phyloP scores from a whole-genome alignment of 2,329 filamentous ascomycete genomes.

The Penicillium polonicum region DNA sequence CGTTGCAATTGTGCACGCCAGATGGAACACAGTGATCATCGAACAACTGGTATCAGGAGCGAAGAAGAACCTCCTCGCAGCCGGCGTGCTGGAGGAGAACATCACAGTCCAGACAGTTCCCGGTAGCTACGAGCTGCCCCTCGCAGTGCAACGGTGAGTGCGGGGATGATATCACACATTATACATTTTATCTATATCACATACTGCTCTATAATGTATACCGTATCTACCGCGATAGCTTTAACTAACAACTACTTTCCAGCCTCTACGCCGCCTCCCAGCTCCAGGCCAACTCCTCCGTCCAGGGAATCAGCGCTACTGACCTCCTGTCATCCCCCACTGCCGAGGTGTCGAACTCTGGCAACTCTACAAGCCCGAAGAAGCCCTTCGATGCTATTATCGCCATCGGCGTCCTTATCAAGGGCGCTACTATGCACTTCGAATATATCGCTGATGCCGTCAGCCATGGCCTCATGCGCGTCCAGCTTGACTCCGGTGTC shows the following conservation, averaged over 20 bases:
- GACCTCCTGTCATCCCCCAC: slow-evolving; percentile 63
- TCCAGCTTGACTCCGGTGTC: slow-evolving; percentile 83
- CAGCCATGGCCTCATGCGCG: slow-evolving; percentile 87
- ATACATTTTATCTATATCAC: neutral
- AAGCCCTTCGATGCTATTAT: slow-evolving; percentile 87
- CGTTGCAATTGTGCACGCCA: slow-evolving; percentile 91
- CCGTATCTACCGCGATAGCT: neutral
- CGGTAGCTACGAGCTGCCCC: slow-evolving; percentile 90
- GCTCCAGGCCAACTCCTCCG: slow-evolving; percentile 65
- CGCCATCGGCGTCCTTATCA: slow-evolving; percentile 93
- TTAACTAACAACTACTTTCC: slow-evolving; percentile 3
- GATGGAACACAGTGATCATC: slow-evolving; percentile 92
- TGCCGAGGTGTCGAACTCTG: slow-evolving; percentile 61
- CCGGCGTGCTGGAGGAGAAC: slow-evolving; percentile 82
- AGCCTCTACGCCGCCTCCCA: slow-evolving; percentile 84
- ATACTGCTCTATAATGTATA: neutral
- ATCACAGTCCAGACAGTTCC: slow-evolving; percentile 88
- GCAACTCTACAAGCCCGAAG: slow-evolving; percentile 37
- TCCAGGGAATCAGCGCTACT: slow-evolving; percentile 45
- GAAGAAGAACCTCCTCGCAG: slow-evolving; percentile 70
- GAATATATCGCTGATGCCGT: slow-evolving; percentile 96
- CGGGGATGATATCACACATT: neutral
- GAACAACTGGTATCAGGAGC: slow-evolving; percentile 78
- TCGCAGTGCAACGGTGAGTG: slow-evolving; percentile 75
- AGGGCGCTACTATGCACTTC: slow-evolving; percentile 99